phyloP scores from a whole-genome alignment of 345 rosid species.

The Melastoma malabathricum region DNA sequence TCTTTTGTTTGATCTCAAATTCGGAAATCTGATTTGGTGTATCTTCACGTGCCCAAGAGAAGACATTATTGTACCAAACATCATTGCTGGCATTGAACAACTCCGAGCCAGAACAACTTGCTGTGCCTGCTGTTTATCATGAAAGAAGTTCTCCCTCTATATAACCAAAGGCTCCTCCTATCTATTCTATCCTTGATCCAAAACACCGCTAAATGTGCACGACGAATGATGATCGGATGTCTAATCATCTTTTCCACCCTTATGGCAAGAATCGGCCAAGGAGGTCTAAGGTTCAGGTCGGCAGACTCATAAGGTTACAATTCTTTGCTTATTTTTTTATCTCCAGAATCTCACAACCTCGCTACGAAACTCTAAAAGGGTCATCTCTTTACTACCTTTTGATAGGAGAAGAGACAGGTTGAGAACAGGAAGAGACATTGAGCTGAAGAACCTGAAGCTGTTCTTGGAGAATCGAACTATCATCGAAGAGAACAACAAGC shows the following conservation, averaged over 20 bases:
- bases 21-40: too few species aligned
- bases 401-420: slow-evolving; percentile 14
- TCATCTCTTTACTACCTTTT: not conserved
- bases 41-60: slow-evolving; percentile 3
- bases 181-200: too few species aligned
- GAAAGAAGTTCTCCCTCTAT: too few species aligned
- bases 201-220: slow-evolving; percentile 19
- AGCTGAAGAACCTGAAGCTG: slow-evolving; percentile 43
- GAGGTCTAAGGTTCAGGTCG: slow-evolving; percentile 29
- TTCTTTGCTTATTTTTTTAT: not conserved
- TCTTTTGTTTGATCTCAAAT: too few species aligned
- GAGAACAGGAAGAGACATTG: slow-evolving; percentile 24
- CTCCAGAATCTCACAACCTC: not conserved
- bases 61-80: not conserved
- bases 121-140: too few species aligned
- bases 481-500: slow-evolving; percentile 46
- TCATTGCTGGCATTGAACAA: not conserved
- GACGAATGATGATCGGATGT: slow-evolving; percentile 16
- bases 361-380: not conserved
- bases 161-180: too few species aligned
- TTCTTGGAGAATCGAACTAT: slow-evolving; percentile 47
- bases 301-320: slow-evolving; percentile 28
- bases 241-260: slow-evolving; percentile 15
- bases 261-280: slow-evolving; percentile 21
- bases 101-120: too few species aligned